These are phyloP conservation scores for Forsythia viridissima DNA, from an alignment of 257 asterid genomes.

Conservation along the genomic window DNA sequence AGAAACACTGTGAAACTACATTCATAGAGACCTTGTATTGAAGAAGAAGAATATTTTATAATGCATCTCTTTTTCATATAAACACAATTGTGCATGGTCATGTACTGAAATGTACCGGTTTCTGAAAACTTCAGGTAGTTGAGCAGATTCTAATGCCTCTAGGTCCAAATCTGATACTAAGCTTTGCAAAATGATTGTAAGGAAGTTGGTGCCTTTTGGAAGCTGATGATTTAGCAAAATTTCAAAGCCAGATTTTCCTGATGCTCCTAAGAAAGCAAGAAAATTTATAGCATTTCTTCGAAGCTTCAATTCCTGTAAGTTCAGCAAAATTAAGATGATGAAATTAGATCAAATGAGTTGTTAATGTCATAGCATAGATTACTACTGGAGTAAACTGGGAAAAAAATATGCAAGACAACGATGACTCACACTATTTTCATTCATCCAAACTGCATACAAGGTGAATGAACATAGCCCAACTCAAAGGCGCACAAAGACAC, in stretches of 20 bases:
- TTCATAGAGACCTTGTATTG: background rate
- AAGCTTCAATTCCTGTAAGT: slow-evolving; percentile 86
- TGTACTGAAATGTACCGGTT: slow-evolving; percentile 56
- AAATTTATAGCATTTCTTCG: slow-evolving; percentile 68
- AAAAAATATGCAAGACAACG: background rate
- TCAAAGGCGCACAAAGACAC: background rate
- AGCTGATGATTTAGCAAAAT: slow-evolving; percentile 55
- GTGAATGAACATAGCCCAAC: slow-evolving; percentile 12
- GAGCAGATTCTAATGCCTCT: slow-evolving; percentile 50
- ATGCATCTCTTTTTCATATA: background rate
- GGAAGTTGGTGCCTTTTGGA: slow-evolving; percentile 56
- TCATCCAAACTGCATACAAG: background rate
- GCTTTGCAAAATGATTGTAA: slow-evolving; percentile 62
- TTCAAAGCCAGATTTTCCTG: slow-evolving; percentile 65
- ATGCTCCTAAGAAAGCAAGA: slow-evolving; percentile 86
- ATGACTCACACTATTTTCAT: background rate
- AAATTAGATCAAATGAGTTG: background rate
- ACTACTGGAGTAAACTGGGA: slow-evolving; percentile 5
- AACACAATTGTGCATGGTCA: background rate
- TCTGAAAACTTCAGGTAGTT: slow-evolving; percentile 43
- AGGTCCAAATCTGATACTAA: slow-evolving; percentile 68
- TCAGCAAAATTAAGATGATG: slow-evolving; percentile 1
- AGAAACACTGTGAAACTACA: background rate
- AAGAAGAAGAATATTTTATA: background rate
- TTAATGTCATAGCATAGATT: background rate